Conservation (phyloP, 345 rosid genomes). For the Melaleuca quinquenervia region DNA sequence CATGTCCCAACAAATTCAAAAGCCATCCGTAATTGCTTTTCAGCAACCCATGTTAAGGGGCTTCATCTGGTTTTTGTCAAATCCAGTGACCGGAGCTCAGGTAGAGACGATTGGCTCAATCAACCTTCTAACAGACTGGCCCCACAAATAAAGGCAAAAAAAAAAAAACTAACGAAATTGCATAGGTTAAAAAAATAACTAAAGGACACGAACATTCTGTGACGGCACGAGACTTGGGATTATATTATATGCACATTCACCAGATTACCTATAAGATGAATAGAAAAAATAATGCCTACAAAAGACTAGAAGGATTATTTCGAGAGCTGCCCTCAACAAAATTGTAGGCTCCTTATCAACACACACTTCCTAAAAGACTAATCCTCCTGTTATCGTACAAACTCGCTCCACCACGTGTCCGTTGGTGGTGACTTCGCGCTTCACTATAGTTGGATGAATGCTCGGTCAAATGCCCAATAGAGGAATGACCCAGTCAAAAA, state of each 20-base stretch:
- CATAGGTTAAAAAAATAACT: not conserved
- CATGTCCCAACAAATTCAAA: not conserved
- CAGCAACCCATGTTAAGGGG: not conserved
- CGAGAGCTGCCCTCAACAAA: not conserved
- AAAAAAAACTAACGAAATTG: not conserved
- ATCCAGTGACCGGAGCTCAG: not conserved
- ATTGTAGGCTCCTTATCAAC: not conserved
- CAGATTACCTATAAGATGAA: not conserved
- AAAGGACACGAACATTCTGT: not conserved
- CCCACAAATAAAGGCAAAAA: not conserved
- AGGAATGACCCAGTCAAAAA: not conserved
- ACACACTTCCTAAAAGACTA: not conserved
- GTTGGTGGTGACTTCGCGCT: not conserved
- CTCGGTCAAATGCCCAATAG: not conserved
- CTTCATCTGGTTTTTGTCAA: not conserved
- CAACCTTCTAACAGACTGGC: not conserved
- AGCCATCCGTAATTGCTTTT: not conserved
- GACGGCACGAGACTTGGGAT: not conserved
- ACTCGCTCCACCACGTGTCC: not conserved
- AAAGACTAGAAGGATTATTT: not conserved
- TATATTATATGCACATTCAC: not conserved
- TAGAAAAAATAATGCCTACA: not conserved
- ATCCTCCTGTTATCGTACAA: not conserved
- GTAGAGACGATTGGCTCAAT: not conserved
- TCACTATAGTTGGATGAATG: not conserved